Percentiles rank a stretch among this genome's conserved stretches.
phyloP scores from a whole-genome alignment of 2,329 filamentous ascomycete genomes.

The Colletotrichum sp. region DNA sequence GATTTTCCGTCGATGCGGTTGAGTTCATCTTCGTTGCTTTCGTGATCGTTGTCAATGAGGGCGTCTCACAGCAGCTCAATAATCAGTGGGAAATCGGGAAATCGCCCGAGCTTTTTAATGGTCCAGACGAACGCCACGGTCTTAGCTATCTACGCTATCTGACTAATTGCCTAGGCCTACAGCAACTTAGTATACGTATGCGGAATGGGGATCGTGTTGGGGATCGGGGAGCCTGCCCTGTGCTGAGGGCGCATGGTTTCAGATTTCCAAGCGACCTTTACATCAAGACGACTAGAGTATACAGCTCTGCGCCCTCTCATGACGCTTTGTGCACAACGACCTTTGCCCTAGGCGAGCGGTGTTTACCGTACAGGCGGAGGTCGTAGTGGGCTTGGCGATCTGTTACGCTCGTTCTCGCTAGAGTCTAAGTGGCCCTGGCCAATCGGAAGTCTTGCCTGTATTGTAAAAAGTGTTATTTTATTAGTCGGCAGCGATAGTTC shows the following conservation, averaged over 20 bases:
- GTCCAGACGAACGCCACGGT: background rate
- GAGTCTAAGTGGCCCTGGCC: background rate
- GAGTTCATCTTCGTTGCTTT: background rate
- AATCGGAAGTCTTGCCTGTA: background rate
- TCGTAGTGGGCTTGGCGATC: background rate
- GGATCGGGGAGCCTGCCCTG: background rate
- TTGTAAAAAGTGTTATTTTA: conserved; percentile 9
- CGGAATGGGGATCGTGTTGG: background rate
- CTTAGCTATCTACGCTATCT: background rate
- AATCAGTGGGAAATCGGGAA: background rate
- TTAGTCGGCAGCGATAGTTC: background rate
- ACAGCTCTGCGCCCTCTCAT: background rate
- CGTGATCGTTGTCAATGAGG: background rate
- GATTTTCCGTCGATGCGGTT: background rate
- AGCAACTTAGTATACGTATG: background rate
- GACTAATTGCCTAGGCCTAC: background rate
- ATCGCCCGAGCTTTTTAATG: background rate
- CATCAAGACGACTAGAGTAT: background rate
- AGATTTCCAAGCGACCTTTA: background rate
- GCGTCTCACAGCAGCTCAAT: background rate
- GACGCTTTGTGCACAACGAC: background rate
- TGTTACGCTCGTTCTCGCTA: background rate
- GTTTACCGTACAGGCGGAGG: background rate
- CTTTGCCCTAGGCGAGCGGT: background rate
- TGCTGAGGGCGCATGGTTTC: background rate